Percentiles rank a stretch among this genome's conserved stretches.
Evolutionary conservation across 495 filamentous ascomycete genomes (phyloP).

Genomic region (Podospora australis): DNA sequence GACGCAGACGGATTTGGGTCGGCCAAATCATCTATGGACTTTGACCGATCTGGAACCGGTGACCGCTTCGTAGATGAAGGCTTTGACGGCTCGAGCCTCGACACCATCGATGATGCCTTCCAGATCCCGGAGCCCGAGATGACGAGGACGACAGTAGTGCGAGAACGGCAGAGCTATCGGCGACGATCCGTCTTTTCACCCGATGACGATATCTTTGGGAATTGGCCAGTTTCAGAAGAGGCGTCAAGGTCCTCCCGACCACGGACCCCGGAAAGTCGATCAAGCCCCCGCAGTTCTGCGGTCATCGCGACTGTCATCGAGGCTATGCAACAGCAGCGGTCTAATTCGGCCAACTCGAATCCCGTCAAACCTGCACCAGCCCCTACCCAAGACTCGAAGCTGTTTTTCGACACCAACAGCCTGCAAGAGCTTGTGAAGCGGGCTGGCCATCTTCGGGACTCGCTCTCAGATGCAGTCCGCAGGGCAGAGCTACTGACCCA

Average conservation of each 20-base stretch:
- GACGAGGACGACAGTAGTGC: conserved; percentile 36
- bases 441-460: conserved; percentile 67
- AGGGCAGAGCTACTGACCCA: conserved; percentile 68
- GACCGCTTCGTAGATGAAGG: conserved; percentile 59
- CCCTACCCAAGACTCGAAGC: conserved; percentile 57
- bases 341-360: conserved; percentile 39
- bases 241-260: conserved; percentile 24
- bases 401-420: conserved; percentile 87
- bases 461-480: conserved; percentile 68
- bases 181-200: conserved; percentile 54
- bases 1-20: conserved; percentile 28
- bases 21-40: conserved; percentile 20
- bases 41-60: conserved; percentile 27
- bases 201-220: conserved; percentile 59
- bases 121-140: conserved; percentile 31
- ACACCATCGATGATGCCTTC: conserved; percentile 29
- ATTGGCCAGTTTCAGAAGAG: conserved; percentile 35
- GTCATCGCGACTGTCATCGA: conserved; percentile 70
- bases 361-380: conserved; percentile 31
- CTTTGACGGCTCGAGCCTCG: conserved; percentile 33
- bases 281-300: conserved; percentile 43
- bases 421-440: conserved; percentile 81
- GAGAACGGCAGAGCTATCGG: conserved; percentile 33
- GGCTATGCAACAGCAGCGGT: conserved; percentile 63
- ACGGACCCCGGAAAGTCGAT: conserved; percentile 31